Base-by-base conservation (phyloP, 2,329 filamentous ascomycete genomes). In the Diaporthe citri region DNA sequence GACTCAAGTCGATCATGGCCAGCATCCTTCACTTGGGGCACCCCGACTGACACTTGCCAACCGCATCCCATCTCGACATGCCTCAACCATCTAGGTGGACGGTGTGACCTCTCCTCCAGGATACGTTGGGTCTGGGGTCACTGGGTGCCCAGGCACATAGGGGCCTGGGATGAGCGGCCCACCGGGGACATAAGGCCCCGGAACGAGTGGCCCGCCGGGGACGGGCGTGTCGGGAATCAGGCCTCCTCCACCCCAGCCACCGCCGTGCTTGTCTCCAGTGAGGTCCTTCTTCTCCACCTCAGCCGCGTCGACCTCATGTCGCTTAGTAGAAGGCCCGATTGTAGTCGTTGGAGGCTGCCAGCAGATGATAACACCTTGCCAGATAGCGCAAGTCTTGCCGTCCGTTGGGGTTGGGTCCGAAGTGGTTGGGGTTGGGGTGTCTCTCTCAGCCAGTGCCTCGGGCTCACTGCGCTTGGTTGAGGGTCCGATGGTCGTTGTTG, bases 131-230 rank as follows among this genome's bases (percentile, higher is more conserved):
- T 82, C 82, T 34, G 83, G 82, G 48, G 34, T 69, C 15, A 69
- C 34, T 4, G 48, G 64, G 13, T 51, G 46, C 10, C 64, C 64
- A 22, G 80, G 80, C 8, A 79, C 56, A 7, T 79, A 78, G 4
- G 77, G 78, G 10, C 80, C 78, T 6, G 83, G 82, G 17, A 78
- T 76, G 51, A 84, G 76, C 60, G 81, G 79, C 1, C 81, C 82
- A 43, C 82, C 82, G 12, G 82, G 81, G 73, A 81, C 70, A 36
- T 79, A 72, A 34, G 75, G 76, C 60, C 77, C 79, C 25, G 80
- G 80, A 12, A 64, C 20, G 22, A 64, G 59, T 43, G 59, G 59
- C 9, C 59, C 59, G n/a, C 59, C 59, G 8, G 59, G 59, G 20
- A 78, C 75, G 59, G 80, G 36, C 51, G 74, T 75, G 15, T 77